Conservation (phyloP, 495 filamentous ascomycete genomes). For the Patellaria atrata region DNA sequence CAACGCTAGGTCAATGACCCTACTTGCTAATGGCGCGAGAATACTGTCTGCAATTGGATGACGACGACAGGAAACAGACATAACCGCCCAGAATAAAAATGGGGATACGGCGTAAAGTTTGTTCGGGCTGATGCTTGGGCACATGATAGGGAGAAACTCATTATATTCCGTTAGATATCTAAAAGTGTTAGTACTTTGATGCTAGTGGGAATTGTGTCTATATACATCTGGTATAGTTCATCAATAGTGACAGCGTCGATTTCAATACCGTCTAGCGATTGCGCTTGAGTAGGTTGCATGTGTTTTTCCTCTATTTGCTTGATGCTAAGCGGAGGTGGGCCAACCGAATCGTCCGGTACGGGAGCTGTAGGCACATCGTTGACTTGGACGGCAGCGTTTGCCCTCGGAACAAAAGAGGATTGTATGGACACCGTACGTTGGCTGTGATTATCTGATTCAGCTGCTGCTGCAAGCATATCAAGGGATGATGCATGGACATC, state of each 20-base stretch:
- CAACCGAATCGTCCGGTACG: no score
- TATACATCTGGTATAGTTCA: neutral
- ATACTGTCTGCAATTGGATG: conserved; percentile 33
- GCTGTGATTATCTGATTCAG: no score
- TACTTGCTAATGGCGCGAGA: conserved; percentile 26
- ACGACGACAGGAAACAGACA: conserved; percentile 22
- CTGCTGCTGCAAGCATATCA: no score
- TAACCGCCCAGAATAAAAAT: conserved; percentile 38
- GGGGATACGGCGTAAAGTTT: conserved; percentile 31
- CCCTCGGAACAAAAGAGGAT: no score
- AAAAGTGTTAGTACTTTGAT: no score
- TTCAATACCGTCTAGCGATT: conserved; percentile 4
- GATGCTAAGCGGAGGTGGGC: no score
- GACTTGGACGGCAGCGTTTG: no score
- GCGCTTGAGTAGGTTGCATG: conserved; percentile 1
- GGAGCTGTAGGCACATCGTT: no score
- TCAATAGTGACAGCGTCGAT: conserved; percentile 12
- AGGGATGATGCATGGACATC: no score
- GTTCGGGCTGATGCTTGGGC: conserved; percentile 29
- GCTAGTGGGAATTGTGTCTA: neutral
- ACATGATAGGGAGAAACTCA: conserved; percentile 33
- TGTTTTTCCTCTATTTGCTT: neutral
- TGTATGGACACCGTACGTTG: no score
- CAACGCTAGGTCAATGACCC: conserved; percentile 34
- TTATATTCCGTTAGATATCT: conserved; percentile 37